Base-by-base conservation (phyloP, 192 early-diverging fungal species). In the Chytriomyces sp. region DNA sequence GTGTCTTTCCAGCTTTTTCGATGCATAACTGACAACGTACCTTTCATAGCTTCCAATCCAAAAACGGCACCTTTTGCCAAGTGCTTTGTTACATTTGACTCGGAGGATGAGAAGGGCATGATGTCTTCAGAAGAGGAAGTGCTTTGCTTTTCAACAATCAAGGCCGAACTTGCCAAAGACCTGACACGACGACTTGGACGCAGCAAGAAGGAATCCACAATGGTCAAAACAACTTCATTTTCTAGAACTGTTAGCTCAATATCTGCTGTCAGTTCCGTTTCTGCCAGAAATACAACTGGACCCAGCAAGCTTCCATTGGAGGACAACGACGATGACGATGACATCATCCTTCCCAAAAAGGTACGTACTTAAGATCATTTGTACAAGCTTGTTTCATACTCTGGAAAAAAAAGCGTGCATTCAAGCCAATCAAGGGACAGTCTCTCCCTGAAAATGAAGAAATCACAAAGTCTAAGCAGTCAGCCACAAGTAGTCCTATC, bases 41-140 rank as follows among this genome's bases (percentile, higher is more conserved):
- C n/a, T n/a, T n/a, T n/a, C n/a, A n/a, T 40, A 62, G 78, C 78
- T 19, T 41, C 28, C 8, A 74, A 80, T 31, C 72, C 75, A 17
- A 67, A 77, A 60, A 80, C 79, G 0, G 44, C 67, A 33, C 75
- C 79, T 4, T 80, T 80, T 61, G 79, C 79, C 19, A 77, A 68
- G 62, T 76, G 75, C 49, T 80, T 80, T 36, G 65, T 7, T 59
- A 52, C 36, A 5, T 58, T 53, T 55, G 53, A 75, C 5, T 37
- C 59, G 31, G 63, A 73, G 28, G 59, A 36, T 14, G 37, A 63
- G 19, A 65, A 73, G 33, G 75, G 72, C 28, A 64, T 78, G 58
- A 55, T 74, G 28, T 41, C 26, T 17, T 39, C 33, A 3, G 62
- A 64, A 31, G 77, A 78, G 25, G 73, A 75, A 17, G 70, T 44